Evolutionary conservation across 2,329 filamentous ascomycete species (phyloP), one percentile per base, ranked within the genome.

Genomic region (Phyllosticta citriasiana): DNA sequence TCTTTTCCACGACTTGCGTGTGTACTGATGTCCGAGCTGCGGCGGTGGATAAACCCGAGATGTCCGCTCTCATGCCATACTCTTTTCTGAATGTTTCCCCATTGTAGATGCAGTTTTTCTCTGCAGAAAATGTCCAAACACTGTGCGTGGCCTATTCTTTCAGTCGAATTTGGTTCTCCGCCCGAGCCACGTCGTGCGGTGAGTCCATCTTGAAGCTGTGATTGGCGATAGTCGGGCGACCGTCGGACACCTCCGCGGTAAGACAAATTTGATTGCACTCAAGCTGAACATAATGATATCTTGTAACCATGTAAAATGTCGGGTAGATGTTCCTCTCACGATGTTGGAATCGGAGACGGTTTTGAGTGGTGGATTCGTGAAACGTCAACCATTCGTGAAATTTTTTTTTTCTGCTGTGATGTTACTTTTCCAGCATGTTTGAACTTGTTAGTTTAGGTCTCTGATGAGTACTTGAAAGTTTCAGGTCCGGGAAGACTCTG

Each of bases 61-160:
- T 60, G 53, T 60, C 58, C 53, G 58, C 53, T 55, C 53, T 19
- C 35, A 52, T 24, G 16, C 58, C 58, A 60, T 26, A 40, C 58
- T 60, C 58, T 47, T 47, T 30, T 47, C 40, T n/a, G 40, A 47
- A 19, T n/a, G 40, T n/a, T 47, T 4, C 16, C 35, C 40, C 40
- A 14, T 19, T n/a, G 40, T 19, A 19, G 12, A 4, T 47, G 14
- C 40, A 47, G 12, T 47, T 19, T n/a, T 47, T n/a, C 12, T 47
- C 40, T 47, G 40, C 40, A 47, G 6, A 2, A 7, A 4, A 4
- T 16, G 6, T 19, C 14, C n/a, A n/a, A 47, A 16, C 4, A 47
- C 14, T n/a, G 40, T 7, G n/a, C n/a, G 14, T 47, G 16, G 12
- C 7, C 14, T n/a, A n/a, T 5, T 47, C 40, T n/a, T 47, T 47